Evolutionary conservation across 345 rosid species (phyloP).

Genomic region (Citrus sp.): DNA sequence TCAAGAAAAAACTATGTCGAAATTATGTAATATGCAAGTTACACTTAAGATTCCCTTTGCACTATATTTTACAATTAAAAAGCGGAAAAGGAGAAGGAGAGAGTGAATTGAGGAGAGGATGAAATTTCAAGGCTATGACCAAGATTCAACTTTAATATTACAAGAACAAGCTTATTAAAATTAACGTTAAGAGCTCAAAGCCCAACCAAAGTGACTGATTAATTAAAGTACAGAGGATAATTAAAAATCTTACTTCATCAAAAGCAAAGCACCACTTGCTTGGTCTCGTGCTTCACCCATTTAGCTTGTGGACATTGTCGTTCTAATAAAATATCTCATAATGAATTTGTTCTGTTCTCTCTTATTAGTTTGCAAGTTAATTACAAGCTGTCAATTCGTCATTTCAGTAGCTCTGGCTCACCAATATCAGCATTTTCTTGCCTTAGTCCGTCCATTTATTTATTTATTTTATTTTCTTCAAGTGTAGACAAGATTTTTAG

Average conservation of each 20-base stretch:
- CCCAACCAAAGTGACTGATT: conserved; percentile 30
- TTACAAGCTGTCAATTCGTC: conserved; percentile 22
- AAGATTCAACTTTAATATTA: conserved; percentile 21
- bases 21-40: background rate
- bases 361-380: no score
- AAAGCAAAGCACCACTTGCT: conserved; percentile 40
- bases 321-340: conserved; percentile 8
- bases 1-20: no score
- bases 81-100: background rate
- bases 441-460: background rate
- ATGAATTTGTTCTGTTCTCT: conserved; percentile 1
- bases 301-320: conserved; percentile 19
- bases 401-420: conserved; percentile 7
- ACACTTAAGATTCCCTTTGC: background rate
- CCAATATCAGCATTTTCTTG: background rate
- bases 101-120: background rate
- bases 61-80: background rate
- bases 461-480: background rate
- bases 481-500: conserved; percentile 11
- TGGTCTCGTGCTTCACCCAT: conserved; percentile 51
- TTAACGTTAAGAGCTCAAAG: conserved; percentile 26
- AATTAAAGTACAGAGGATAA: background rate
- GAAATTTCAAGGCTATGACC: conserved; percentile 16
- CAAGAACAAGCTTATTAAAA: conserved; percentile 3
- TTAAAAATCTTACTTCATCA: conserved; percentile 6